Percentiles rank a stretch among this genome's conserved stretches.
Conservation (phyloP, 768 basidiomycete genomes). For the Epithele typhae region DNA sequence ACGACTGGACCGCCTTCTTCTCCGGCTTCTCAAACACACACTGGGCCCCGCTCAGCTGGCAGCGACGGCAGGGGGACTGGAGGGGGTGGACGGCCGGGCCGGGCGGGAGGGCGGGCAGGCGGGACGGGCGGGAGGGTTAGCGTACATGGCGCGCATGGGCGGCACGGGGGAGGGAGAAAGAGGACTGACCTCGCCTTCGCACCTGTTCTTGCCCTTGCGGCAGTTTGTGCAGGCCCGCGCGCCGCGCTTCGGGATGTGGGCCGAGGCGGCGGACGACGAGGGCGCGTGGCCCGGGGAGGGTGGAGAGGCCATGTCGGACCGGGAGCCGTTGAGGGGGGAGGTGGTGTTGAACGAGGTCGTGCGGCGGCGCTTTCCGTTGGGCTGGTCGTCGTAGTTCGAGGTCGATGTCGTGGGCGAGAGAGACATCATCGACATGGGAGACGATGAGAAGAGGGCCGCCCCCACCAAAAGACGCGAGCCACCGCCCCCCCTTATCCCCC, state of each 20-base stretch:
- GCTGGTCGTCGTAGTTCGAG: slow-evolving; percentile 22
- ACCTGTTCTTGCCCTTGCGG: slow-evolving; percentile 89
- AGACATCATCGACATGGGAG: slow-evolving; percentile 20
- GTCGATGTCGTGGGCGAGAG: slow-evolving; percentile 21
- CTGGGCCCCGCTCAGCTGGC: slow-evolving; percentile 73
- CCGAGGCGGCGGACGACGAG: slow-evolving; percentile 22
- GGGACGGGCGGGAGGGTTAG: slow-evolving; percentile 42
- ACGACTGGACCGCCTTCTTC: slow-evolving; percentile 65
- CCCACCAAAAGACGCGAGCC: slow-evolving; percentile 3
- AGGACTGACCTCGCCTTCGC: slow-evolving; percentile 76
- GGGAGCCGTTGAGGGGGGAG: slow-evolving; percentile 11
- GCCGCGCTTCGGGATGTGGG: slow-evolving; percentile 88
- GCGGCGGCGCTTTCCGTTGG: slow-evolving; percentile 22
- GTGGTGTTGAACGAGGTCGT: slow-evolving; percentile 15
- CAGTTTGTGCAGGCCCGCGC: slow-evolving; percentile 85
- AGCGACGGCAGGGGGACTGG: slow-evolving; percentile 86
- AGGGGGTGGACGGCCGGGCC: slow-evolving; percentile 49
- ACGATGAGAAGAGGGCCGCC: slow-evolving; percentile 2
- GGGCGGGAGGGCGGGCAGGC: slow-evolving; percentile 62
- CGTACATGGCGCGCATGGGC: slow-evolving; percentile 16
- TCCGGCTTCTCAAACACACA: slow-evolving; percentile 92
- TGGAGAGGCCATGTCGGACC: slow-evolving; percentile 18
- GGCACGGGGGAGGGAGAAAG: slow-evolving; percentile 8
- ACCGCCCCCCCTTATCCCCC: background rate
- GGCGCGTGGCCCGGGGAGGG: slow-evolving; percentile 10